Evolutionary conservation across 192 early-diverging fungal genomes (phyloP).

Genomic region (Haplosporangium gracile): DNA sequence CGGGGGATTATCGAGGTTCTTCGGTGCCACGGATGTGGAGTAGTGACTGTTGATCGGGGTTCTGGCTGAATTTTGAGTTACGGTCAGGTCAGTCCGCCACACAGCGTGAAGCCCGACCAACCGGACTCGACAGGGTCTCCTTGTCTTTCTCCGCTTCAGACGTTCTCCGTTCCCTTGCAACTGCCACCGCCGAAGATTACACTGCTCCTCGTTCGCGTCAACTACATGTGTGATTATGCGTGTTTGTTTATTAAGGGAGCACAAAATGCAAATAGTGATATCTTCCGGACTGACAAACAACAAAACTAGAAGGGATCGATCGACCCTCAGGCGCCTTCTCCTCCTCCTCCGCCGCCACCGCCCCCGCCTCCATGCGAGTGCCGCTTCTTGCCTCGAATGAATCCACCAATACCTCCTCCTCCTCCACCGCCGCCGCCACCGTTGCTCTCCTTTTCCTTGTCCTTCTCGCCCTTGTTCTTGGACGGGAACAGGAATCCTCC

Average conservation of each 20-base stretch:
- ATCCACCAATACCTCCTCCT: conserved; percentile 4
- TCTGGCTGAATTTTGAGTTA: not conserved
- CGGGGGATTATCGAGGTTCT: not conserved
- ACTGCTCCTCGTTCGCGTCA: not conserved
- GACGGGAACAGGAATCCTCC: conserved; percentile 33
- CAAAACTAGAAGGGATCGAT: not conserved
- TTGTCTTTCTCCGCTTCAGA: not conserved
- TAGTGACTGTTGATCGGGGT: not conserved
- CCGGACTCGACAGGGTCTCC: not conserved
- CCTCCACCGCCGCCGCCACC: not conserved
- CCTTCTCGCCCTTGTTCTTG: conserved; percentile 23
- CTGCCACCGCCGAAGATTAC: not conserved
- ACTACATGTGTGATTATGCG: not conserved
- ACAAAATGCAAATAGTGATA: too few species aligned
- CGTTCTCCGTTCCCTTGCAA: not conserved
- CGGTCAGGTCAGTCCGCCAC: conserved; percentile 22
- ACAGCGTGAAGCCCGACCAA: conserved; percentile 20
- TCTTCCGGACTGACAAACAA: not conserved
- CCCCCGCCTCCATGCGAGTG: conserved; percentile 20
- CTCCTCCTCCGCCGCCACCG: not conserved
- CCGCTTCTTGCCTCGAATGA: conserved; percentile 24
- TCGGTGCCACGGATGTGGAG: not conserved
- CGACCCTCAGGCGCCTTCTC: not conserved
- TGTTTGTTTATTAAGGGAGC: conserved; percentile 2
- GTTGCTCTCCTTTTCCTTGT: conserved; percentile 21